Percentiles rank a stretch among this genome's conserved stretches.
Conservation (phyloP, 163 green algal genomes). For the Prototheca cutis region DNA sequence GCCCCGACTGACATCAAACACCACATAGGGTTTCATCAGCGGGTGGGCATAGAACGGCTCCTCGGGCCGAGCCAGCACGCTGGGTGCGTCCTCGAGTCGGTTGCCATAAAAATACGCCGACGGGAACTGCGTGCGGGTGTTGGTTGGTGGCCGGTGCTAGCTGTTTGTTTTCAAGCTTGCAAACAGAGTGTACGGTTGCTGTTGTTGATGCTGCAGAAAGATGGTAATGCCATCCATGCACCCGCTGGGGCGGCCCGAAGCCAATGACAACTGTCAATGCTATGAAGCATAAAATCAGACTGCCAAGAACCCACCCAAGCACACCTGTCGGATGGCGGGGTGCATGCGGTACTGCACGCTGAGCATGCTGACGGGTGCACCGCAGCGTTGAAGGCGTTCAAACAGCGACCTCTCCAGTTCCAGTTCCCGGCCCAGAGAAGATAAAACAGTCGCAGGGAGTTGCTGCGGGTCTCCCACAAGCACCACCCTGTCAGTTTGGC, state of each 20-base stretch:
- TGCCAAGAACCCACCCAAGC: neutral
- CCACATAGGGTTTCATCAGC: conserved; percentile 78
- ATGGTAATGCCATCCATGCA: no score
- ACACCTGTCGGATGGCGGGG: conserved; percentile 46
- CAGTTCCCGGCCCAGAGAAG: conserved; percentile 37
- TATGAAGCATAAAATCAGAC: no score
- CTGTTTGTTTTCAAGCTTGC: no score
- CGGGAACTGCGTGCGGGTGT: conserved; percentile 54
- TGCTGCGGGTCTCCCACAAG: conserved; percentile 91
- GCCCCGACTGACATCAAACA: conserved; percentile 81
- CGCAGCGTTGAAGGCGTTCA: conserved; percentile 53
- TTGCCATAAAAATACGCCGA: conserved; percentile 78
- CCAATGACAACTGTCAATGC: no score
- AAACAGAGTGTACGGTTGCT: no score
- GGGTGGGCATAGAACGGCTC: conserved; percentile 44
- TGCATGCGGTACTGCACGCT: conserved; percentile 95
- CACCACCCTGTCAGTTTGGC: conserved; percentile 55
- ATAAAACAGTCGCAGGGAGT: conserved; percentile 88
- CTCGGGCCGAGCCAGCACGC: conserved; percentile 9
- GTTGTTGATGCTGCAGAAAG: no score
- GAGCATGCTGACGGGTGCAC: conserved; percentile 64
- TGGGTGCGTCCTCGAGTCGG: conserved; percentile 49
- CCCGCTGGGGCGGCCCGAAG: no score
- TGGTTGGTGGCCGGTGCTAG: no score
- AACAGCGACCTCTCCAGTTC: conserved; percentile 78